Evolutionary conservation across 2,329 filamentous ascomycete genomes (phyloP).

Genomic region (Aciculosporium take): DNA sequence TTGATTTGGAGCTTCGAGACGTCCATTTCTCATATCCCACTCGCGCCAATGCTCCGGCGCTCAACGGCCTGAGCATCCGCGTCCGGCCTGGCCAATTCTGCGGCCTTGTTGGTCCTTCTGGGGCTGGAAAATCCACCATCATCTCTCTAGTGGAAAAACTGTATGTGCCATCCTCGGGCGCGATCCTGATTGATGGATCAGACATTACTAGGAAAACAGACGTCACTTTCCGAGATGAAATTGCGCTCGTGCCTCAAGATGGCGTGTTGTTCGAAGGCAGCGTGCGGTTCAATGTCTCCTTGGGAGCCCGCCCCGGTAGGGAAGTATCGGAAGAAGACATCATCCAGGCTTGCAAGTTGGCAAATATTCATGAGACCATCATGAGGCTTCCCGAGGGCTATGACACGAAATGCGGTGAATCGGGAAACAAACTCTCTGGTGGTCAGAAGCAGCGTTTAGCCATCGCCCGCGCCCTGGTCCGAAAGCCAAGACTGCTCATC

Average conservation of each 20-base stretch:
- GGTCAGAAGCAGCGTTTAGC: slow-evolving; percentile 57
- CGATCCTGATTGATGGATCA: slow-evolving; percentile 32
- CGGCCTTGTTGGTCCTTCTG: slow-evolving; percentile 29
- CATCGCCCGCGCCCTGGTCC: slow-evolving; percentile 53
- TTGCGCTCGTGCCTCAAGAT: slow-evolving; percentile 37
- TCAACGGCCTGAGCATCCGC: not conserved
- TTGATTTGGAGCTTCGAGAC: slow-evolving; percentile 16
- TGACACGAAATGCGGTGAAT: slow-evolving; percentile 42
- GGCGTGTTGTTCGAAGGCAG: slow-evolving; percentile 34
- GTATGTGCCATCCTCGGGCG: slow-evolving; percentile 35
- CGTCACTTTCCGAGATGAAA: slow-evolving; percentile 29
- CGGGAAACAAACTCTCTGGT: slow-evolving; percentile 51
- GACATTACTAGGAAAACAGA: slow-evolving; percentile 13
- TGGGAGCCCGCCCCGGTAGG: slow-evolving; percentile 34
- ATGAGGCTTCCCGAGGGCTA: slow-evolving; percentile 40
- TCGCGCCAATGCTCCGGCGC: not conserved
- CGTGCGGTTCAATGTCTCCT: slow-evolving; percentile 32
- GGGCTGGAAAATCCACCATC: slow-evolving; percentile 33
- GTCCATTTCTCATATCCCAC: slow-evolving; percentile 7
- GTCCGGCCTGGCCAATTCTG: slow-evolving; percentile 1
- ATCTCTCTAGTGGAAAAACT: slow-evolving; percentile 36
- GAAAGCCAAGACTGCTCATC: slow-evolving; percentile 49
- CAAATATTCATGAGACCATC: slow-evolving; percentile 51
- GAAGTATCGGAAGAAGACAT: slow-evolving; percentile 41
- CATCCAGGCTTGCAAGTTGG: slow-evolving; percentile 44